phyloP scores from a whole-genome alignment of 1,284 basidiomycete species.

The Filobasidium uniguttulatum region DNA sequence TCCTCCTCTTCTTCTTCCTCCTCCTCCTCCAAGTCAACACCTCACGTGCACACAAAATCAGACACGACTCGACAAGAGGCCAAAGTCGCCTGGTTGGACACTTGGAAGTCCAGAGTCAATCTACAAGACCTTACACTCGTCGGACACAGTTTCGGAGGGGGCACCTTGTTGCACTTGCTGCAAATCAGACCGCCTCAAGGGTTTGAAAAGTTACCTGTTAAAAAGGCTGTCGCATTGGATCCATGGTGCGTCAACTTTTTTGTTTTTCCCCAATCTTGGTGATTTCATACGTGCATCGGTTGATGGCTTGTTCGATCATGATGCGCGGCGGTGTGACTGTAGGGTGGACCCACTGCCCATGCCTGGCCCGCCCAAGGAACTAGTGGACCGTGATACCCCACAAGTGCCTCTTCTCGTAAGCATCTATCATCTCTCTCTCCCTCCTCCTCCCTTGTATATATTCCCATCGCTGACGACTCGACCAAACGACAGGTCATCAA shows the following conservation, averaged over 20 bases:
- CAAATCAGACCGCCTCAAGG: conserved; percentile 20
- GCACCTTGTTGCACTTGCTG: conserved; percentile 40
- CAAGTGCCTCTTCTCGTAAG: conserved; percentile 16
- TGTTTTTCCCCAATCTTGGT: too few relatives aligned
- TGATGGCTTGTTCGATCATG: too few relatives aligned
- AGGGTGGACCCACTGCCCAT: conserved; percentile 49
- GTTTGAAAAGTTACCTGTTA: conserved; percentile 42
- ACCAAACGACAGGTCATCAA: conserved; percentile 46
- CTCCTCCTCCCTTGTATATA: neutral
- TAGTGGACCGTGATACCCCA: conserved; percentile 31
- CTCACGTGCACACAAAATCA: neutral
- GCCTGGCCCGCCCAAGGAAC: conserved; percentile 40
- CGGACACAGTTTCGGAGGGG: conserved; percentile 66
- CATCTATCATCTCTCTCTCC: neutral
- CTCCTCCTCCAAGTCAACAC: too few relatives aligned
- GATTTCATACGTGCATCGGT: too few relatives aligned
- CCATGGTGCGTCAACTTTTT: conserved; percentile 45
- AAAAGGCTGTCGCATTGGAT: conserved; percentile 50
- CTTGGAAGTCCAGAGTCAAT: conserved; percentile 38
- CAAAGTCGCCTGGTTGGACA: conserved; percentile 31
- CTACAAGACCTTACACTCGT: conserved; percentile 43
- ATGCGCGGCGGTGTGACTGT: too few relatives aligned
- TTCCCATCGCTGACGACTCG: neutral
- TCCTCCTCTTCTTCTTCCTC: too few relatives aligned
- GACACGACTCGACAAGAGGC: neutral